Evolutionary conservation across 257 asterid genomes (phyloP), one percentile per base, ranked within the genome.

Genomic region (Parsonsia alboflavescens): DNA sequence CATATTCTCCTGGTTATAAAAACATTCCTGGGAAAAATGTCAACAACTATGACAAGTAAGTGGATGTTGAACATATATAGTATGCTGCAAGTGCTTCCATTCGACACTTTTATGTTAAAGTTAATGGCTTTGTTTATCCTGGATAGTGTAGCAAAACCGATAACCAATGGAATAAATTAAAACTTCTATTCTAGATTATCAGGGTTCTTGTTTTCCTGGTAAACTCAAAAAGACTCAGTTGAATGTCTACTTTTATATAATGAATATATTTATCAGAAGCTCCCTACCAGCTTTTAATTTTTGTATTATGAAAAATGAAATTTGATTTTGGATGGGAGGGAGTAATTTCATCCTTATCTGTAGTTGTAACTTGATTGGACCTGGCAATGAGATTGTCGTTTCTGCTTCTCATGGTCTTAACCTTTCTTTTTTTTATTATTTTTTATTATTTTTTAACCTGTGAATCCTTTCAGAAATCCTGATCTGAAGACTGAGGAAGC

Each of bases 1-100:
- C 79, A 17, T 74, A 56, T 71, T 81, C 80, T 70, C 79, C 82
- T 5, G 77, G 68, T 44, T 77, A 77, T 58, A 62, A 39, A 22
- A 28, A 65, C 22, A 70, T 15, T 61, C 67, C 77, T 56, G 85
- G 52, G 10, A 71, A 54, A 49, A 65, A 50, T 61, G 84, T 56
- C 49, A 52, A 57, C 52, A 54, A 58, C 48, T 77, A 76, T 70
- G 75, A 63, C 53, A 73, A 70, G 81, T 81, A 36, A 73, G 79
- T 67, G n/a, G 48, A 17, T 36, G 26, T 19, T 64, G 69, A 36
- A 65, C 28, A 3, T 63, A 63, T 10, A 3, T 65, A 8, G 22
- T 4, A 9, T 17, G 26, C 0, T 65, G 5, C 70, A 64, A 17
- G 8, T 39, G 24, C 39, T 11, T 58, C 21, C 0, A 10, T 16